Percentiles rank a stretch among this genome's conserved stretches.
Conservation (phyloP, 352 stramenopile genomes). For the Globisporangium carolinianum region DNA sequence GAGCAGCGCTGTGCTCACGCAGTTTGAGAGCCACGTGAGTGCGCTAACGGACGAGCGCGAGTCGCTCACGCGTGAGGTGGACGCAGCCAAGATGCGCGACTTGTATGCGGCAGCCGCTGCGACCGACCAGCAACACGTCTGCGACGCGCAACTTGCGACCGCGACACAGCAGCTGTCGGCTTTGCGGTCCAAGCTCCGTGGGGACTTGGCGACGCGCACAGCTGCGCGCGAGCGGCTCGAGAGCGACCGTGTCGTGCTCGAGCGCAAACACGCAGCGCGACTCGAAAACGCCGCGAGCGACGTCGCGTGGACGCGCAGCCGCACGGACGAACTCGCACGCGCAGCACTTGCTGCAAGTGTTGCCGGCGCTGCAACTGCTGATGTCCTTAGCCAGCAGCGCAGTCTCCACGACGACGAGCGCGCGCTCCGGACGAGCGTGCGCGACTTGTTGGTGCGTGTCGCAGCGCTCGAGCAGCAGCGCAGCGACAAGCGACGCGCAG, state of each 20-base stretch:
- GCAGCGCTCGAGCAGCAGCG: slow-evolving; percentile 49
- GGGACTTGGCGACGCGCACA: slow-evolving; percentile 44
- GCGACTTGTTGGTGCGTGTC: slow-evolving; percentile 47
- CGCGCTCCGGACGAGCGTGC: slow-evolving; percentile 42
- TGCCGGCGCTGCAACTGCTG: slow-evolving; percentile 12
- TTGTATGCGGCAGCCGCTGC: slow-evolving; percentile 18
- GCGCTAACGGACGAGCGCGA: slow-evolving; percentile 20
- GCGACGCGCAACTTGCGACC: slow-evolving; percentile 35
- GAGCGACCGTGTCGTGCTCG: slow-evolving; percentile 43
- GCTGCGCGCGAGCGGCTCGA: slow-evolving; percentile 32
- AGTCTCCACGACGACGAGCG: slow-evolving; percentile 52
- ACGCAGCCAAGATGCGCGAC: slow-evolving; percentile 20
- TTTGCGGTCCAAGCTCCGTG: slow-evolving; percentile 29
- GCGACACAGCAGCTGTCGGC: slow-evolving; percentile 49
- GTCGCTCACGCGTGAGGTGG: slow-evolving; percentile 20
- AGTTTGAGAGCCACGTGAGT: slow-evolving; percentile 41
- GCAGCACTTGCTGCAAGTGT: slow-evolving; percentile 18
- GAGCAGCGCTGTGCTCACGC: slow-evolving; percentile 31
- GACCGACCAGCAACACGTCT: slow-evolving; percentile 38
- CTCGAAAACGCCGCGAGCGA: slow-evolving; percentile 48
- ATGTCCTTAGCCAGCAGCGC: slow-evolving; percentile 34
- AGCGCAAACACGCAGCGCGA: slow-evolving; percentile 48
- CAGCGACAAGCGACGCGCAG: slow-evolving; percentile 12
- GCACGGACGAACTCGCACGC: slow-evolving; percentile 38
- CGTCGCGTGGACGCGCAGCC: slow-evolving; percentile 42